Percentiles rank a stretch among this genome's conserved stretches.
Conservation (phyloP, 352 stramenopile genomes). For the Peronospora belbahrii region DNA sequence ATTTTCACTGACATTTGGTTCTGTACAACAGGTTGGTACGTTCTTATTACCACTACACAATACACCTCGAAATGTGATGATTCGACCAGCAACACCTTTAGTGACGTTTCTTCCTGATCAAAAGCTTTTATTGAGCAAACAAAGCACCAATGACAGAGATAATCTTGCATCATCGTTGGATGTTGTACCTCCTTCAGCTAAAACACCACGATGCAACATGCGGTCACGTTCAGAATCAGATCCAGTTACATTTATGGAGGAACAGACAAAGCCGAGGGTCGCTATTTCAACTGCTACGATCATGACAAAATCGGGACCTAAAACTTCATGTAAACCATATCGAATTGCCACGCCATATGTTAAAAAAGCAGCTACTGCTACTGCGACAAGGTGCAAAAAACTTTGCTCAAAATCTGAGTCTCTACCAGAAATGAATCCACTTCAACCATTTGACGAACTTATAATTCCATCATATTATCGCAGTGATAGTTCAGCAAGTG, state of each 20-base stretch:
- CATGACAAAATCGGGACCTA: conserved; percentile 2
- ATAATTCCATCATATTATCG: conserved; percentile 23
- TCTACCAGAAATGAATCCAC: conserved; percentile 25
- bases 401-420: conserved; percentile 61
- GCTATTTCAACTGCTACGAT: neutral
- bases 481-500: conserved; percentile 28
- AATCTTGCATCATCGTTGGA: neutral
- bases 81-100: conserved; percentile 44
- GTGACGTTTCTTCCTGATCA: conserved; percentile 12
- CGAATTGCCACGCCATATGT: conserved; percentile 28
- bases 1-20: neutral
- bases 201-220: conserved; percentile 30
- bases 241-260: conserved; percentile 26
- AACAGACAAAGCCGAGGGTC: neutral
- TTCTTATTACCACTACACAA: conserved; percentile 48
- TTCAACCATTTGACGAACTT: conserved; percentile 23
- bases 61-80: conserved; percentile 36
- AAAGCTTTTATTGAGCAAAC: conserved; percentile 5
- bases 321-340: conserved; percentile 28
- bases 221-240: conserved; percentile 73
- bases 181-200: conserved; percentile 19
- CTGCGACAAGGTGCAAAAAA: conserved; percentile 36
- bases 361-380: conserved; percentile 10
- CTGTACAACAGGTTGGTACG: conserved; percentile 21
- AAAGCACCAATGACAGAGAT: neutral